phyloP scores from a whole-genome alignment of 345 rosid species.

The Sisymbrium altissimum region DNA sequence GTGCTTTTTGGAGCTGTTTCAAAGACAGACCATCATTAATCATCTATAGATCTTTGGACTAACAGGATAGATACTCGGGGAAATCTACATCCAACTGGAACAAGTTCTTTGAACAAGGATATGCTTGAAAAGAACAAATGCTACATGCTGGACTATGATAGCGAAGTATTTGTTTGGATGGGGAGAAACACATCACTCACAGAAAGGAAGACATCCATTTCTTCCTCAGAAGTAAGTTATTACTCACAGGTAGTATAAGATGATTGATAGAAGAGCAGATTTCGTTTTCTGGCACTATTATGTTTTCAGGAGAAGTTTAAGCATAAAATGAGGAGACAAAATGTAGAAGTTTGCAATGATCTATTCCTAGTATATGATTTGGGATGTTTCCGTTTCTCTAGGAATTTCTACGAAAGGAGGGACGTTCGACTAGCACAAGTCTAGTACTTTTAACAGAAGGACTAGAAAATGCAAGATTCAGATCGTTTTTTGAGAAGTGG shows the following conservation, averaged over 20 bases:
- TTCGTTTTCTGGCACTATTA: neutral
- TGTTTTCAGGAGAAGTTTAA: neutral
- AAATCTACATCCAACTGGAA: constrained; percentile 49
- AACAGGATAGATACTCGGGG: constrained; percentile 67
- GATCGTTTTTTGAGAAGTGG: constrained; percentile 67
- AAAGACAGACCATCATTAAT: neutral
- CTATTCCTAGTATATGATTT: constrained; percentile 9
- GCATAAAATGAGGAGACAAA: neutral
- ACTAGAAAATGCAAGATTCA: constrained; percentile 60
- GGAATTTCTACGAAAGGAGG: constrained; percentile 58
- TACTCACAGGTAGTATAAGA: neutral
- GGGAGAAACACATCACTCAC: constrained; percentile 65
- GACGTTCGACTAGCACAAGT: constrained; percentile 52
- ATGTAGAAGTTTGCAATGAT: neutral
- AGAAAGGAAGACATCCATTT: constrained; percentile 67
- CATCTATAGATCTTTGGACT: constrained; percentile 9
- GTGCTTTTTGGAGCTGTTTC: neutral
- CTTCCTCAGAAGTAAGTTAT: constrained; percentile 61
- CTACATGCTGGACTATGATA: constrained; percentile 68
- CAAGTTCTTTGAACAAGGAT: constrained; percentile 44
- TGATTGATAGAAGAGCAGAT: neutral
- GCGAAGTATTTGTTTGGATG: constrained; percentile 80
- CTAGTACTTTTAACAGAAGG: constrained; percentile 72
- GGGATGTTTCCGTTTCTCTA: constrained; percentile 29
- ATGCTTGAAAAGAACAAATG: constrained; percentile 68